A percentile compares a stretch with the other conserved stretches of the same genome.
Evolutionary conservation across 2,329 filamentous ascomycete genomes (phyloP).

Genomic region (Emmonsiellopsis sp.): DNA sequence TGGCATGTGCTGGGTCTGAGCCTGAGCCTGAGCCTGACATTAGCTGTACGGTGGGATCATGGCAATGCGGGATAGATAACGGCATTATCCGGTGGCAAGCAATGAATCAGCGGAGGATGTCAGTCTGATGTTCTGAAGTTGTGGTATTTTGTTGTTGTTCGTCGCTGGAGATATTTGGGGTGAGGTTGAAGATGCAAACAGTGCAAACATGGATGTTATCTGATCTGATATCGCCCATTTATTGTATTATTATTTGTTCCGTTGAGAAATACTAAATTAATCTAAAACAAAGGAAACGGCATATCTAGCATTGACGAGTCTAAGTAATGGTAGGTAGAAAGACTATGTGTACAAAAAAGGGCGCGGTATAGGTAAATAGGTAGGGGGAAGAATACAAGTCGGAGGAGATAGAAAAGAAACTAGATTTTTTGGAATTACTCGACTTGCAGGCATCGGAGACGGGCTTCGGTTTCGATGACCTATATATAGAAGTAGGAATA

Average conservation of each 20-base stretch:
- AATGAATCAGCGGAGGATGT: no score
- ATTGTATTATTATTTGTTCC: constrained; percentile 4
- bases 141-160: no score
- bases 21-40: no score
- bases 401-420: not conserved
- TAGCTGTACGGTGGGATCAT: no score
- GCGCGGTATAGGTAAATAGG: constrained; percentile 10
- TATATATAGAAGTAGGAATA: constrained; percentile 25
- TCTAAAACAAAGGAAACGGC: constrained; percentile 14
- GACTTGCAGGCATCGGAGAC: constrained; percentile 77
- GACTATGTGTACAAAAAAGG: constrained; percentile 30
- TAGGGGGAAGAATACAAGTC: constrained; percentile 15
- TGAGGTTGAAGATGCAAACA: constrained; percentile 6
- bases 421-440: constrained; percentile 42
- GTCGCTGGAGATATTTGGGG: not conserved
- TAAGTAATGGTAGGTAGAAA: constrained; percentile 24
- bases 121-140: no score
- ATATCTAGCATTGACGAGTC: constrained; percentile 27
- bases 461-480: constrained; percentile 84
- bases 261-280: constrained; percentile 1
- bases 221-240: no score
- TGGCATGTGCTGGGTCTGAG: no score
- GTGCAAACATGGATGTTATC: constrained; percentile 3
- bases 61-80: no score
- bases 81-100: no score